A percentile compares a stretch with the other conserved stretches of the same genome.
Conservation (phyloP, 768 basidiomycete genomes). For the Termitomyces sp. region DNA sequence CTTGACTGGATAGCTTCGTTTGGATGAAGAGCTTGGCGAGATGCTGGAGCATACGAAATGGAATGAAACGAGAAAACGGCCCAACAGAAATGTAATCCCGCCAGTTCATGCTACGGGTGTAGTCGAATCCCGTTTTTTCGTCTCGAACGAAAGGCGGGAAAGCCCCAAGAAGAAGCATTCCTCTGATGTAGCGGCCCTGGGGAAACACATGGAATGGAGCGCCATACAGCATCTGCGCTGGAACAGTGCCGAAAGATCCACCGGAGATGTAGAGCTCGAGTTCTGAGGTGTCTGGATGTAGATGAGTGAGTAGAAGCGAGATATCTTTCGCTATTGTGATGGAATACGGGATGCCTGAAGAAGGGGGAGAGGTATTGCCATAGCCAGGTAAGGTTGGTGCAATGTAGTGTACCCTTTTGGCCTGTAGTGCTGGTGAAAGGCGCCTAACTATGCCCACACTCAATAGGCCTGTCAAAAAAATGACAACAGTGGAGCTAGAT, state of each 20-base stretch:
- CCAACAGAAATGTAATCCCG: conserved; percentile 35
- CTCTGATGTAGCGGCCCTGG: conserved; percentile 35
- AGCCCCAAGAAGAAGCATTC: conserved; percentile 34
- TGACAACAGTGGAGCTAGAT: conserved; percentile 30
- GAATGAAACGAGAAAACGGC: conserved; percentile 27
- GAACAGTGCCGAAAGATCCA: conserved; percentile 42
- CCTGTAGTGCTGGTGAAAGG: conserved; percentile 17
- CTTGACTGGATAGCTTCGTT: conserved; percentile 27
- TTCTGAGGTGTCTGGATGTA: conserved; percentile 28
- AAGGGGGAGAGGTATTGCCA: conserved; percentile 36
- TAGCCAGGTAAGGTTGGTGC: conserved; percentile 45
- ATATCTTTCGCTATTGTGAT: conserved; percentile 31
- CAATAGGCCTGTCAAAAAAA: conserved; percentile 39
- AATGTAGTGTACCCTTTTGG: conserved; percentile 28
- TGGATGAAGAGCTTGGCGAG: conserved; percentile 23
- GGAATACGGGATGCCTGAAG: conserved; percentile 24
- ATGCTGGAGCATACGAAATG: conserved; percentile 24
- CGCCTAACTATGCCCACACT: conserved; percentile 25
- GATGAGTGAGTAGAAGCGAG: conserved; percentile 32
- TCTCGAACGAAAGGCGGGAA: conserved; percentile 35
- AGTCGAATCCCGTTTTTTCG: conserved; percentile 22
- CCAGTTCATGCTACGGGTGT: conserved; percentile 34
- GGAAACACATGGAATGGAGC: conserved; percentile 41
- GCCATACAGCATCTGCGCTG: conserved; percentile 47
- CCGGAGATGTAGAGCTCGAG: conserved; percentile 39